Conservation (phyloP, 2,329 filamentous ascomycete genomes). For the Cytospora piceicola region DNA sequence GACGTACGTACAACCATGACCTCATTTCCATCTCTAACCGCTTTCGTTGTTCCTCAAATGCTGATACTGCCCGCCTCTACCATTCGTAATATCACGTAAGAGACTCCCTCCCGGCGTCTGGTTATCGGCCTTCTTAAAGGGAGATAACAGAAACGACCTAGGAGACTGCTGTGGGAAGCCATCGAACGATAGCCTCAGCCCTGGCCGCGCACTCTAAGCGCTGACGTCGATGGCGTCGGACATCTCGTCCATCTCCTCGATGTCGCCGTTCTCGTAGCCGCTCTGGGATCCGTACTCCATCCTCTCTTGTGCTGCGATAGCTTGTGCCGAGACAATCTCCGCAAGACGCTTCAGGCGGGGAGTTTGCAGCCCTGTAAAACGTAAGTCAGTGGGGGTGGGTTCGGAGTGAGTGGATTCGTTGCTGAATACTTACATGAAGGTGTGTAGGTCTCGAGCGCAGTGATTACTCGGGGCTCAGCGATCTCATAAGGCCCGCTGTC, state of each 20-base stretch:
- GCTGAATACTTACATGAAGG: constrained; percentile 78
- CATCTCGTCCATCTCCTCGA: constrained; percentile 57
- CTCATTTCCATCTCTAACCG: constrained; percentile 28
- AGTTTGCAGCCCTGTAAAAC: constrained; percentile 82
- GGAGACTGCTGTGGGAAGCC: constrained; percentile 34
- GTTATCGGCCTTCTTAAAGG: constrained; percentile 30
- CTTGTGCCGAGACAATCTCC: constrained; percentile 97
- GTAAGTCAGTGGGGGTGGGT: constrained; percentile 32
- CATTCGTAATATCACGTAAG: constrained; percentile 31
- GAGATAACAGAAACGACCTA: constrained; percentile 36
- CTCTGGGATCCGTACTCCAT: constrained; percentile 62
- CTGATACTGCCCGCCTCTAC: constrained; percentile 31
- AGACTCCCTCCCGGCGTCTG: constrained; percentile 21
- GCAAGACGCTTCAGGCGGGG: constrained; percentile 91
- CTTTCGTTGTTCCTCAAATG: constrained; percentile 19
- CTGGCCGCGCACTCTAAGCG: constrained; percentile 40
- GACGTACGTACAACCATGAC: constrained; percentile 29
- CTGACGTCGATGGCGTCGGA: constrained; percentile 43
- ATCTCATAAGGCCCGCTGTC: constrained; percentile 99
- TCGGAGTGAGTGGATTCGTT: neutral
- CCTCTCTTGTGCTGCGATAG: constrained; percentile 93
- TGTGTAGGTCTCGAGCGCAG: constrained; percentile 95
- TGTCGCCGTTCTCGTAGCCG: constrained; percentile 47
- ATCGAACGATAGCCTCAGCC: constrained; percentile 29
- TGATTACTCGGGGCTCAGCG: constrained; percentile 93